phyloP scores from a whole-genome alignment of 345 rosid genomes.

The Populus pruinosa region DNA sequence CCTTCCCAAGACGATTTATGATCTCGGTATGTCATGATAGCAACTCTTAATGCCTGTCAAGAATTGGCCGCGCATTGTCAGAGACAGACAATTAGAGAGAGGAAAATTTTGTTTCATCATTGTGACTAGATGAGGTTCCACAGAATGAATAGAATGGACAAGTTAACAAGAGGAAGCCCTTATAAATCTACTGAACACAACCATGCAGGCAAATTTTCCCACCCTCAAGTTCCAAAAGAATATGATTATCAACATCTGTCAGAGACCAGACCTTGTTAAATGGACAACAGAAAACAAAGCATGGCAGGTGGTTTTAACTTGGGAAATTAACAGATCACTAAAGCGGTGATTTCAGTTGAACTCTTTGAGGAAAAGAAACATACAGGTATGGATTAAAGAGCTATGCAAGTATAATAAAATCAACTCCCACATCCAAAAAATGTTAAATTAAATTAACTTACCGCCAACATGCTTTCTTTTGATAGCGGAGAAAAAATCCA shows the following conservation, averaged over 20 bases:
- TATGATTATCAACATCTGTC: background rate
- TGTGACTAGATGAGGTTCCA: too few relatives aligned
- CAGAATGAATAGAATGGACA: too few relatives aligned
- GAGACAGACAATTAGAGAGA: too few relatives aligned
- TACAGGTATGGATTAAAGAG: background rate
- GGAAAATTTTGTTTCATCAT: too few relatives aligned
- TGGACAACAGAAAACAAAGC: background rate
- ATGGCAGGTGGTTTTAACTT: background rate
- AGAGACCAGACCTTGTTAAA: background rate
- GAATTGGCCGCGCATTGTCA: too few relatives aligned
- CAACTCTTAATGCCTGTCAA: constrained; percentile 59
- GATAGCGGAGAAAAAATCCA: constrained; percentile 83
- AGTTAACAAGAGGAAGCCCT: background rate
- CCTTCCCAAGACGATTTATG: constrained; percentile 71
- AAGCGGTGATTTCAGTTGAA: background rate
- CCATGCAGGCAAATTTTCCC: background rate
- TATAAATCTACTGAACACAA: too few relatives aligned
- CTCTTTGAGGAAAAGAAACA: background rate
- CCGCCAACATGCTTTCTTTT: constrained; percentile 71
- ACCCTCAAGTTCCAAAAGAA: background rate
- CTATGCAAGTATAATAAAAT: background rate
- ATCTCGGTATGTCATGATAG: constrained; percentile 67
- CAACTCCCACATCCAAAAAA: too few relatives aligned
- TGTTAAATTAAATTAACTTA: constrained; percentile 27
- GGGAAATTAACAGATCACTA: background rate